Evolutionary conservation across 768 basidiomycete genomes (phyloP).

Genomic region (Artomyces pyxidatus): DNA sequence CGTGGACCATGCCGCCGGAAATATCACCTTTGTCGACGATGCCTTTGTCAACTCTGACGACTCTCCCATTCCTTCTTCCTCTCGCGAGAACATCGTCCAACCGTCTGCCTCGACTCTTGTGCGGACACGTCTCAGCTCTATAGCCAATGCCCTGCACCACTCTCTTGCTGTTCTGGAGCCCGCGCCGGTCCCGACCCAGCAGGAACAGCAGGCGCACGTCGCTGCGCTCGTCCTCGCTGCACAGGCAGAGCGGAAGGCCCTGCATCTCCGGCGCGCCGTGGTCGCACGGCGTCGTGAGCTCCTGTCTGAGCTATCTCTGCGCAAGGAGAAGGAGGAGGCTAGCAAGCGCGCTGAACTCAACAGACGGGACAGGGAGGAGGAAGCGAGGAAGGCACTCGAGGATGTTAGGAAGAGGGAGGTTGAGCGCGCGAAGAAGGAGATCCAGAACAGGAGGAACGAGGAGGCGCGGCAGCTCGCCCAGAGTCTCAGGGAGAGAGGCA

Average conservation of each 20-base stretch:
- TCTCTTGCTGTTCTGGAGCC: slow-evolving; percentile 53
- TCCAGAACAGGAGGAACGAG: slow-evolving; percentile 68
- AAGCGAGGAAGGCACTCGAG: slow-evolving; percentile 50
- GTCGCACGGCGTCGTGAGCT: slow-evolving; percentile 82
- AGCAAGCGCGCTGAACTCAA: slow-evolving; percentile 64
- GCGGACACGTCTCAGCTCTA: slow-evolving; percentile 65
- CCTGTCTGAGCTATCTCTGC: slow-evolving; percentile 70
- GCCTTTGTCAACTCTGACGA: slow-evolving; percentile 45
- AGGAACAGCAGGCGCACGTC: slow-evolving; percentile 54
- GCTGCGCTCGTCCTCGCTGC: slow-evolving; percentile 53
- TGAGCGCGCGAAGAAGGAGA: slow-evolving; percentile 60
- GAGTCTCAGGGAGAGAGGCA: slow-evolving; percentile 71
- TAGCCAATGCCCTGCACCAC: slow-evolving; percentile 67
- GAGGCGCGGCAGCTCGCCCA: slow-evolving; percentile 88
- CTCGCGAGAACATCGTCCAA: slow-evolving; percentile 45
- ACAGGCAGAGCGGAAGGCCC: slow-evolving; percentile 68
- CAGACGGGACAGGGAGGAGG: slow-evolving; percentile 63
- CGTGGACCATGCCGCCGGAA: slow-evolving; percentile 82
- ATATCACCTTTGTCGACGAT: slow-evolving; percentile 79
- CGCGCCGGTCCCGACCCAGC: slow-evolving; percentile 33
- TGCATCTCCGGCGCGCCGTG: slow-evolving; percentile 68
- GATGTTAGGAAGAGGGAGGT: slow-evolving; percentile 56
- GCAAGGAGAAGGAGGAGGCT: slow-evolving; percentile 86
- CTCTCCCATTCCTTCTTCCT: slow-evolving; percentile 23
- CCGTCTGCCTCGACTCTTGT: slow-evolving; percentile 66